Base-by-base conservation (phyloP, 2,329 filamentous ascomycete genomes). In the Cyanodermella asteris region DNA sequence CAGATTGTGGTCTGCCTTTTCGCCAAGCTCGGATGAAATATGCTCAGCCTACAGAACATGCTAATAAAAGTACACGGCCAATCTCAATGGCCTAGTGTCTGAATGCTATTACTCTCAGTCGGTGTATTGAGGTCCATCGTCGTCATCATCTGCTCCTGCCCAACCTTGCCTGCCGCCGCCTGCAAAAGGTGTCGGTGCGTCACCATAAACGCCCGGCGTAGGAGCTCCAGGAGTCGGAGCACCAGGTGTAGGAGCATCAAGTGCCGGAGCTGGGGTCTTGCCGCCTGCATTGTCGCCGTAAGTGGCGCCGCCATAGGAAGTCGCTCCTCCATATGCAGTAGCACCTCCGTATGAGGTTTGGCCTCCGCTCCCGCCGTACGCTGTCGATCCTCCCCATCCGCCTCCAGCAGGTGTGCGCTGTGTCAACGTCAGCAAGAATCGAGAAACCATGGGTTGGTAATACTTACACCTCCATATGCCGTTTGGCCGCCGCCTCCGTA, bases 341-440 rank as follows among this genome's bases (percentile, higher is more conserved):
- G 25, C 15, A 12, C 43, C 40, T 12, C 41, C 41, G 32, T 57
- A 57, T 2, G 25, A 76, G 55, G 75, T 84, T 44, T n/a, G n/a
- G n/a, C n/a, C n/a, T n/a, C n/a, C n/a, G n/a, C n/a, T n/a, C n/a
- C n/a, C n/a, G n/a, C n/a, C n/a, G n/a, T n/a, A n/a, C n/a, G n/a
- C n/a, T n/a, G n/a, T n/a, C n/a, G n/a, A n/a, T n/a, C n/a, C 74
- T 72, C 26, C 72, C 66, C 25, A 73, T 75, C 2, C 77, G 73
- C 29, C 72, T 70, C 75, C 75, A 82, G 72, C 73, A 5, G 74
- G 74, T 2, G 72, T 81, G 26, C 74, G 16, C 71, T 69, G 13
- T 62, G 60, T 11, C 43, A 23, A 24, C 35, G 37, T 27, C 14
- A 13, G 15, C 20, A 17, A 3, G 23, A 20, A 11, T 7, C 9